Evolutionary conservation across 805 yeast species (phyloP), one percentile per base, ranked within the genome.

Genomic region (Suhomyces tanzawaensis): DNA sequence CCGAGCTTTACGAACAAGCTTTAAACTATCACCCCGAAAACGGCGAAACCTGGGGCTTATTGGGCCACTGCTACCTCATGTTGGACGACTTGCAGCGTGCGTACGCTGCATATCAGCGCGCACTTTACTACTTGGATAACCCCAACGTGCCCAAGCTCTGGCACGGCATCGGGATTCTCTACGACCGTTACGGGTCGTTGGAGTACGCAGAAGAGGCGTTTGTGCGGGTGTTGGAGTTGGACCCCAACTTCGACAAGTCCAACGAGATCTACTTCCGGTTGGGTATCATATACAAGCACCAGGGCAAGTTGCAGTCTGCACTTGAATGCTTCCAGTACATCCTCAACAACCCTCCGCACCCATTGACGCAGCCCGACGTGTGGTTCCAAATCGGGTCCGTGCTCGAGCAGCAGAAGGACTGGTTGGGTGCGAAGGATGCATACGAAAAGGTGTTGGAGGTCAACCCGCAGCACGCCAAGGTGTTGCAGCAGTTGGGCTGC

Each of bases 181-280:
- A 93, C 61, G 99, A 93, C 62, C 74, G 99, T 37, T 93, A 93
- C 60, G 99, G 98, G 19, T 85, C 95, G 4, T 68, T 91, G 47
- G 98, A 91, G 65, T 93, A 91, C 55, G 99, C 99, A 3, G 99
- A 93, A 62, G 99, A 93, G 63, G 98, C 99, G 3, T 91, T 93
- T 66, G 95, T 95, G 29, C 81, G 95, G 52, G 99, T 93, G 9
- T 71, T 93, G 60, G 96, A 90, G 59, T 78, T 93, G 72, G 98
- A 93, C 63, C 95, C 97, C 33, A 82, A 87, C 57, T 91, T 93
- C 53, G 98, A 93, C 54, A 93, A 93, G 67, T 91, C 96, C 18
- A 85, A 87, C 55, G 99, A 93, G 59, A 95, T 93, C 48, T 93
- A 93, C 61, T 93, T 93, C 77, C 74, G 99, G 43, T 74, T 93